phyloP scores from a whole-genome alignment of 176 grass and related monocot genomes.

The Bonia amplexicaulis region DNA sequence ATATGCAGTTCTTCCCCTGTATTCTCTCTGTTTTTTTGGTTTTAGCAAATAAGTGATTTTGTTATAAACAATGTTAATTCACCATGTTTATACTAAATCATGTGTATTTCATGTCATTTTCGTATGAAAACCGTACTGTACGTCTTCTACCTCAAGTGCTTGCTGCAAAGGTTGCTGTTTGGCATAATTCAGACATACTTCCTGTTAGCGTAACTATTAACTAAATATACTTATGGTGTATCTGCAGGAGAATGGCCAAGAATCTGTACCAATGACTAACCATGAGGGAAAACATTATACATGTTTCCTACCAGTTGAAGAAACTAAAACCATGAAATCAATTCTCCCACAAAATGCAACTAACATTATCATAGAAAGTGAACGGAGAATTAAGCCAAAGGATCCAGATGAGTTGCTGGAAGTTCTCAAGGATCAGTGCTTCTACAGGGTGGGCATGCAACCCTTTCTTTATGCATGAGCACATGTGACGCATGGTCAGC shows the following conservation, averaged over 20 bases:
- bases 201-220: background rate
- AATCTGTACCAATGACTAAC: slow-evolving; percentile 60
- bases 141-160: background rate
- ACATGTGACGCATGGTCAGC: background rate
- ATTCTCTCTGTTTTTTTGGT: background rate
- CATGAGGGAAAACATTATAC: slow-evolving; percentile 69
- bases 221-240: background rate
- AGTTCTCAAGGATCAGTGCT: slow-evolving; percentile 72
- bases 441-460: slow-evolving; percentile 63
- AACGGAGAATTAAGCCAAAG: slow-evolving; percentile 66
- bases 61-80: background rate
- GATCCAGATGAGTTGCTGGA: slow-evolving; percentile 92
- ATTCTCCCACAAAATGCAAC: slow-evolving; percentile 74
- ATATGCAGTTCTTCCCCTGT: background rate
- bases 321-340: slow-evolving; percentile 63
- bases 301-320: slow-evolving; percentile 80
- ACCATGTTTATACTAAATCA: background rate
- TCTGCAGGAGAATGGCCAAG: slow-evolving; percentile 75
- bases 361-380: slow-evolving; percentile 77
- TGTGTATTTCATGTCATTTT: background rate
- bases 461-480: slow-evolving; percentile 1
- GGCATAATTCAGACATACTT: background rate
- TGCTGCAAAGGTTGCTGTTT: background rate
- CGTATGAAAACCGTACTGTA: background rate
- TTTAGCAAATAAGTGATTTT: background rate